A percentile compares a stretch with the other conserved stretches of the same genome.
Conservation (phyloP, 2,329 filamentous ascomycete genomes). For the Ophiostoma quercus region DNA sequence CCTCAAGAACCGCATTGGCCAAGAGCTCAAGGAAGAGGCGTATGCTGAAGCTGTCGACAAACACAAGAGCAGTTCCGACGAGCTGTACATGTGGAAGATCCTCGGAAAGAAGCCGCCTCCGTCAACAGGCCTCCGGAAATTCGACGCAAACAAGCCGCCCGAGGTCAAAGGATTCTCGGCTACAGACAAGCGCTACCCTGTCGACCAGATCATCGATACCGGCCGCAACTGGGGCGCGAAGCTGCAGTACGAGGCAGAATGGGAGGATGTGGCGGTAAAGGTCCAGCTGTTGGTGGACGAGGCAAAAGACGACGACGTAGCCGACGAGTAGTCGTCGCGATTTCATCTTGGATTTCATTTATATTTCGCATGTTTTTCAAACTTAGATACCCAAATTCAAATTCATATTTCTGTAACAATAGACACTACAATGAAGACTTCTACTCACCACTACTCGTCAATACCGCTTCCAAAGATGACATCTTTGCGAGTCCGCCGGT, state of each 20-base stretch:
- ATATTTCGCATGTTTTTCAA: not conserved
- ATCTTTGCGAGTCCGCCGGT: constrained; percentile 49
- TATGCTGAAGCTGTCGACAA: constrained; percentile 43
- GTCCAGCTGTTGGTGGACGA: not conserved
- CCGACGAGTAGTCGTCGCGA: not conserved
- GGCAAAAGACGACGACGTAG: constrained; percentile 1
- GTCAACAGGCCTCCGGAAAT: constrained; percentile 16
- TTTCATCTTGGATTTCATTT: not conserved
- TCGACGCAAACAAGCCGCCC: constrained; percentile 24
- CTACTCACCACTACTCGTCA: not conserved
- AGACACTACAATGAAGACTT: too few relatives aligned
- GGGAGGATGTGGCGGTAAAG: constrained; percentile 35
- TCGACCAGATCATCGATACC: constrained; percentile 37
- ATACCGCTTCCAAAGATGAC: constrained; percentile 44
- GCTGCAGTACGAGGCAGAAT: constrained; percentile 39
- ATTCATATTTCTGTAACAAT: not conserved
- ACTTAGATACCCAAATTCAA: not conserved
- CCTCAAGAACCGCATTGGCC: constrained; percentile 38
- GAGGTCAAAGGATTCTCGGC: constrained; percentile 19
- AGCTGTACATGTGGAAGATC: constrained; percentile 44
- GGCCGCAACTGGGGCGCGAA: constrained; percentile 39
- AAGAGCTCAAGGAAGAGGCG: constrained; percentile 41
- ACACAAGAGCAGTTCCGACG: constrained; percentile 39
- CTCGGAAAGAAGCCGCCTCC: constrained; percentile 38
- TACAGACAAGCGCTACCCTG: constrained; percentile 25